Evolutionary conservation across 305 asterid genomes (phyloP).

Genomic region (Fraxinus angustifolia): DNA sequence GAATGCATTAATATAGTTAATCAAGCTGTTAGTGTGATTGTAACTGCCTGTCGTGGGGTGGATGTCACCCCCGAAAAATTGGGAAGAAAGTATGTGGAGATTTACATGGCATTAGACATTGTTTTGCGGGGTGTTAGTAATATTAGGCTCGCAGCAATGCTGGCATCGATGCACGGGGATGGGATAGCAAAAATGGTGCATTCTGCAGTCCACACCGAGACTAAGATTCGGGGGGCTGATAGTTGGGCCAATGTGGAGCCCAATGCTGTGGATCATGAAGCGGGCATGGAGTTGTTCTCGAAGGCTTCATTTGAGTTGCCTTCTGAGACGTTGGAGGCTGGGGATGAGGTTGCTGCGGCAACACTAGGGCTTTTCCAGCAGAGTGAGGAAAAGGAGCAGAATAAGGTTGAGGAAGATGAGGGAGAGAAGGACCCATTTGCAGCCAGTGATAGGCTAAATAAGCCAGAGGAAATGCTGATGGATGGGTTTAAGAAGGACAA

Average conservation of each 20-base stretch:
- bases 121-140: slow-evolving; percentile 80
- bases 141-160: slow-evolving; percentile 82
- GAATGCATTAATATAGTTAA: slow-evolving; percentile 81
- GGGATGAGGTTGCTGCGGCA: slow-evolving; percentile 67
- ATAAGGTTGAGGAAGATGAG: slow-evolving; percentile 47
- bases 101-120: slow-evolving; percentile 89
- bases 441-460: slow-evolving; percentile 76
- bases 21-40: slow-evolving; percentile 78
- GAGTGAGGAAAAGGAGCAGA: slow-evolving; percentile 61
- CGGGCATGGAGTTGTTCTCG: slow-evolving; percentile 52
- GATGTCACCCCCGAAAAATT: slow-evolving; percentile 87
- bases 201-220: slow-evolving; percentile 72
- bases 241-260: slow-evolving; percentile 61
- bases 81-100: slow-evolving; percentile 72
- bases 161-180: slow-evolving; percentile 86
- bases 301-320: slow-evolving; percentile 71
- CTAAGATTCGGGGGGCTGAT: slow-evolving; percentile 83
- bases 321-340: slow-evolving; percentile 67
- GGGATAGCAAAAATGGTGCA: slow-evolving; percentile 93
- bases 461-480: slow-evolving; percentile 72
- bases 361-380: slow-evolving; percentile 53
- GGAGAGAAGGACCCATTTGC: slow-evolving; percentile 92
- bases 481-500: slow-evolving; percentile 87
- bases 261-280: slow-evolving; percentile 59
- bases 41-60: slow-evolving; percentile 87